phyloP scores from a whole-genome alignment of 2,329 filamentous ascomycete genomes.

The Myriosclerotinia duriaeana region DNA sequence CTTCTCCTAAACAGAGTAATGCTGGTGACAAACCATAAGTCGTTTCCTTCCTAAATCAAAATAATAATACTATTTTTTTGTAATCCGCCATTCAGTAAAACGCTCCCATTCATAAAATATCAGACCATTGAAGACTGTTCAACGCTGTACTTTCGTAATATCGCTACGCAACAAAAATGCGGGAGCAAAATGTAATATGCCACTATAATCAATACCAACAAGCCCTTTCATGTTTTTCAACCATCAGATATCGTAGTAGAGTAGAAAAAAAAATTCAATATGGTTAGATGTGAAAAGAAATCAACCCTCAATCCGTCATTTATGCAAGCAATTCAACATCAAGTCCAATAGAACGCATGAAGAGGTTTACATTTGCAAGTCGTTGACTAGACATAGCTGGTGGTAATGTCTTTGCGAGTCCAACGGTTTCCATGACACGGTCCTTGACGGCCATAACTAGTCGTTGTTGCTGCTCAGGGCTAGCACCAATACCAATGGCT shows the following conservation, averaged over 20 bases:
- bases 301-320: constrained; percentile 2
- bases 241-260: constrained; percentile 20
- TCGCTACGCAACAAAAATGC: constrained; percentile 16
- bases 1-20: constrained; percentile 4
- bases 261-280: constrained; percentile 17
- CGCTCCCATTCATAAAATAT: constrained; percentile 20
- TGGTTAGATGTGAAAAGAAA: constrained; percentile 17
- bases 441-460: constrained; percentile 96
- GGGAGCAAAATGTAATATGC: constrained; percentile 11
- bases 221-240: constrained; percentile 2
- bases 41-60: constrained; percentile 14
- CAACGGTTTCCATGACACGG: constrained; percentile 92
- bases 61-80: constrained; percentile 17
- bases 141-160: constrained; percentile 6
- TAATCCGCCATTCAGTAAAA: constrained; percentile 13
- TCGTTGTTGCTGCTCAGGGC: constrained; percentile 90
- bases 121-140: neutral
- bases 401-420: constrained; percentile 84
- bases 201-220: constrained; percentile 21
- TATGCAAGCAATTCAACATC: constrained; percentile 71
- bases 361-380: constrained; percentile 90
- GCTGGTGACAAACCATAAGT: neutral
- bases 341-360: constrained; percentile 98
- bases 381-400: constrained; percentile 80
- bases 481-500: constrained; percentile 89